These are phyloP conservation scores for Quercus cerris DNA, from an alignment of 306 rosid genomes.

Conservation along the genomic window DNA sequence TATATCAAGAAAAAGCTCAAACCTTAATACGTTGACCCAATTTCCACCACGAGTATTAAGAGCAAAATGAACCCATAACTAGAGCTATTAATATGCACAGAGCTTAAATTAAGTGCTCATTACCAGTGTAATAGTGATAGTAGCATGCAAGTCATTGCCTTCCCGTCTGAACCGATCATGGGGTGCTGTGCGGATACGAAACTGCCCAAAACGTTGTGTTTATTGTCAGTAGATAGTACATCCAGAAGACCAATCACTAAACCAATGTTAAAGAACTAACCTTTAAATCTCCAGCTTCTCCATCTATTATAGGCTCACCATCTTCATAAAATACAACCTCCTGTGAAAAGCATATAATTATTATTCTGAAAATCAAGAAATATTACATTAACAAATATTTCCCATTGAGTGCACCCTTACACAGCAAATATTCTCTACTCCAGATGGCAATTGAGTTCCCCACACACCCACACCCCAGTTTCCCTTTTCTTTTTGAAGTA, in stretches of 20 bases:
- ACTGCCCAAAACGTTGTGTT: slow-evolving; percentile 48
- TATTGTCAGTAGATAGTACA: slow-evolving; percentile 28
- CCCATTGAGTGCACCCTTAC: neutral
- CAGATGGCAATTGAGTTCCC: neutral
- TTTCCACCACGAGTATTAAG: neutral
- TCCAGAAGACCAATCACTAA: slow-evolving; percentile 9
- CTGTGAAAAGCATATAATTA: slow-evolving; percentile 37
- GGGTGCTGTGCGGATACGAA: slow-evolving; percentile 79
- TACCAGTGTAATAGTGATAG: slow-evolving; percentile 92
- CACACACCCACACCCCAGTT: neutral
- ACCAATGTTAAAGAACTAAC: slow-evolving; percentile 39
- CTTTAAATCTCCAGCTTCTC: slow-evolving; percentile 94
- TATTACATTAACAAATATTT: neutral
- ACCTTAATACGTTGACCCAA: neutral
- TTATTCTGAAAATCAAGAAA: neutral
- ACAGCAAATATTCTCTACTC: neutral
- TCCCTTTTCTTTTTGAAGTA: neutral
- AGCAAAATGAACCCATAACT: neutral
- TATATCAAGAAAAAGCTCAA: too few species aligned
- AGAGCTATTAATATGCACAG: neutral
- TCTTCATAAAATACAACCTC: slow-evolving; percentile 97
- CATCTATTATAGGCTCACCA: slow-evolving; percentile 92
- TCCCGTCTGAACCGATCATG: slow-evolving; percentile 82
- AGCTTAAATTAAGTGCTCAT: neutral
- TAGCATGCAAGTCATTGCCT: slow-evolving; percentile 80